Base-by-base conservation (phyloP, 2,329 filamentous ascomycete genomes). In the Coniochaeta ligniaria region DNA sequence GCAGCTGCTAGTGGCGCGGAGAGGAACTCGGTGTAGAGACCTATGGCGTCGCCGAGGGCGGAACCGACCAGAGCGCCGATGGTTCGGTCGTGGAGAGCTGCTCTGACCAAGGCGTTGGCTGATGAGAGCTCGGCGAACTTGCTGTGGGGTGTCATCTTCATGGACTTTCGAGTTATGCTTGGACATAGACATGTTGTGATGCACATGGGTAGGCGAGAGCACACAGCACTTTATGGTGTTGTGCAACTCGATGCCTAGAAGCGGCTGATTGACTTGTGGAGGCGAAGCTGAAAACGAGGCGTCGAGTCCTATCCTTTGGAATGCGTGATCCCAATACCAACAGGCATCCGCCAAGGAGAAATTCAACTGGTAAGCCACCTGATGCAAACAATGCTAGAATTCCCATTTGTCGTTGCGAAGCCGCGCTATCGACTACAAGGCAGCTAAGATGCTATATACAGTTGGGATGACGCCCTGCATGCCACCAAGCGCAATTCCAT, bases 11-110 rank as follows among this genome's bases (percentile, higher is more conserved):
- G 59, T 3, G 69, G 59, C 45, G 72, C 72, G 1, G 76, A 73
- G 28, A 82, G 69, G 61, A 82, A 82, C 62, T 83, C 80, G 8
- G 81, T 83, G 67, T 83, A 83, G 7, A 84, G 66, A 2, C 80
- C 80, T 61, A 83, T 79, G 22, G 80, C 76, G 65, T 83, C 81
- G 31, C 81, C 81, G 8, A 84, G 70, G 3, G 80, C 80, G 22
- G 79, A 81, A 26, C 79, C 81, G 59, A 83, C 67, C 33, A 83
- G 70, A 54, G 74, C 73, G 54, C 80, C 80, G 33, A 75, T 68
- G 50, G 80, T 72, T 61, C 71, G 71, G 62, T 77, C 75, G 57
- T 72, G 71, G 38, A 67, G 61, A 43, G 63, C 26, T 11, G 41
- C 33, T 59, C 56, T 64, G 59, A 66, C 45, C 22, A 59, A 2